Percentiles rank a stretch among this genome's conserved stretches.
phyloP scores from a whole-genome alignment of 768 basidiomycete genomes.

The Lactarius vividus region DNA sequence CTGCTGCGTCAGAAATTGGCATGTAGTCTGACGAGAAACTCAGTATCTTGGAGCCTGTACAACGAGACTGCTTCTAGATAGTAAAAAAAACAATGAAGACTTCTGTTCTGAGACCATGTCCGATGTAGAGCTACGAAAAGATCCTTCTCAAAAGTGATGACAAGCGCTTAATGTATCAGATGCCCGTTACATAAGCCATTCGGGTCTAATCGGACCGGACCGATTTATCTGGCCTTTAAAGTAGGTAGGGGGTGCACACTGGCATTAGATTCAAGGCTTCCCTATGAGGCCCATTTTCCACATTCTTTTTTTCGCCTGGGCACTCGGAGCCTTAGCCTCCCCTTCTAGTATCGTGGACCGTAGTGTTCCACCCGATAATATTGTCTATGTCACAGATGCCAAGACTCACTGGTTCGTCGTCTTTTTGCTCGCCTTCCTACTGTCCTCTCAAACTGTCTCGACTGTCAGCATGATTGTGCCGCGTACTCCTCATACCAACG shows the following conservation, averaged over 20 bases:
- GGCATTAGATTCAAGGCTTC: no score
- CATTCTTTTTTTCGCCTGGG: not conserved
- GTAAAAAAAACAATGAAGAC: not conserved
- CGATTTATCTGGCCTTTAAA: no score
- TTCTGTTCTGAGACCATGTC: not conserved
- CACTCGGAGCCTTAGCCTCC: conserved; percentile 11
- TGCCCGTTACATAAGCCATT: no score
- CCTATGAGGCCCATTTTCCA: not conserved
- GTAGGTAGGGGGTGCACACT: no score
- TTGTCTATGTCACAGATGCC: conserved; percentile 47
- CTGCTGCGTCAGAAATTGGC: not conserved
- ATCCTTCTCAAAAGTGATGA: no score
- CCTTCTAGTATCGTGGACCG: conserved; percentile 5
- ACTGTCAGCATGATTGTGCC: conserved; percentile 25
- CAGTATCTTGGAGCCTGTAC: not conserved
- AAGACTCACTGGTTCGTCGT: conserved; percentile 45
- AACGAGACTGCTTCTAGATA: not conserved
- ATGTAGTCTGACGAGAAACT: not conserved
- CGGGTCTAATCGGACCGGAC: no score
- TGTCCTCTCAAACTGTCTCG: not conserved
- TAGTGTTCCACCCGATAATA: conserved; percentile 41
- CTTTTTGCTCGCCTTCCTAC: conserved; percentile 22
- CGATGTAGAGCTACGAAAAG: no score
- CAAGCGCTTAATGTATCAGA: no score
- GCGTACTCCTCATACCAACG: conserved; percentile 48